A percentile compares a stretch with the other conserved stretches of the same genome.
Evolutionary conservation across 306 rosid genomes (phyloP).

Genomic region (Inga laurina): DNA sequence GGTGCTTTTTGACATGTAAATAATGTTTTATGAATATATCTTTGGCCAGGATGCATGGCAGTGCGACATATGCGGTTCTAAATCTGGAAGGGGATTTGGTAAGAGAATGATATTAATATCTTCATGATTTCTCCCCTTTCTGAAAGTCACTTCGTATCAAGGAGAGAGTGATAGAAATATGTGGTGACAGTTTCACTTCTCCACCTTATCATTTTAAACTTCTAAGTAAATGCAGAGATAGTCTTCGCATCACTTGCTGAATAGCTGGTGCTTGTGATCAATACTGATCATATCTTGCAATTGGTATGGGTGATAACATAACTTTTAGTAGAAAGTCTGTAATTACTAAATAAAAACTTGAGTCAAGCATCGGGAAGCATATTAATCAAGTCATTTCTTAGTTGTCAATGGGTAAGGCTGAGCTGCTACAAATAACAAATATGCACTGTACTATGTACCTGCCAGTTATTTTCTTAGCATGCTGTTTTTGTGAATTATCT

Average conservation of each 20-base stretch:
- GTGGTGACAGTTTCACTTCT: neutral
- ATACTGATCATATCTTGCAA: neutral
- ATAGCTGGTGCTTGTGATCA: neutral
- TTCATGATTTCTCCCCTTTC: neutral
- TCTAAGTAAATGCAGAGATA: neutral
- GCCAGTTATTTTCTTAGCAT: neutral
- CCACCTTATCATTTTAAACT: neutral
- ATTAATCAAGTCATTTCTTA: neutral
- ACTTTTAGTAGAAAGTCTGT: neutral
- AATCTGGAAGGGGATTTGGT: constrained; percentile 99
- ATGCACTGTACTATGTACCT: neutral
- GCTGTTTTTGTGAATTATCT: constrained; percentile 15
- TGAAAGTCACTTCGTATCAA: neutral
- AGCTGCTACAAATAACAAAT: neutral
- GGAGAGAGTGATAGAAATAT: neutral
- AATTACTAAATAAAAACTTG: neutral
- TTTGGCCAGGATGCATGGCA: constrained; percentile 90
- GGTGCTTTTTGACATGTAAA: neutral
- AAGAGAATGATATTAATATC: constrained; percentile 35
- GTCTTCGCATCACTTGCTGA: neutral
- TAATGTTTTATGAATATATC: constrained; percentile 25
- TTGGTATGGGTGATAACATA: neutral
- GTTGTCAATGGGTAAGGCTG: neutral
- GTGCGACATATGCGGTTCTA: constrained; percentile 87
- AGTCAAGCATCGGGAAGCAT: neutral